These are phyloP conservation scores for Dentipellis fragilis DNA, from an alignment of 768 basidiomycete species.

Conservation along the genomic window DNA sequence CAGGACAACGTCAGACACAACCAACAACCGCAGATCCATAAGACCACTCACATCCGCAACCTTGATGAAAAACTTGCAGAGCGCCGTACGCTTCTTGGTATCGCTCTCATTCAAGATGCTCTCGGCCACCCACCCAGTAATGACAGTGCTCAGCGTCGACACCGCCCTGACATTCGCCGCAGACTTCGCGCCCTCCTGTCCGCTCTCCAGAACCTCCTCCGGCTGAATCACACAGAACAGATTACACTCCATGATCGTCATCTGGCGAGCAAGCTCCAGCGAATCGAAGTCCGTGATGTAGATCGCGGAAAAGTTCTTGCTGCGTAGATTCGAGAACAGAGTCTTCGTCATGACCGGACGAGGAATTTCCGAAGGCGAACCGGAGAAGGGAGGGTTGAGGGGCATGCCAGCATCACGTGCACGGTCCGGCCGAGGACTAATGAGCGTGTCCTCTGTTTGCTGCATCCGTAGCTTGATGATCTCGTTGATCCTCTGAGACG, in stretches of 20 bases:
- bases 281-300: slow-evolving; percentile 86
- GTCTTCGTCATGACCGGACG: slow-evolving; percentile 80
- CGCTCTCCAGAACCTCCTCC: slow-evolving; percentile 81
- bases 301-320: slow-evolving; percentile 52
- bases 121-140: slow-evolving; percentile 96
- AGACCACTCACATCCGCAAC: slow-evolving; percentile 66
- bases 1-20: slow-evolving; percentile 5
- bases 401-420: slow-evolving; percentile 69
- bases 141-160: slow-evolving; percentile 78
- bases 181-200: slow-evolving; percentile 55
- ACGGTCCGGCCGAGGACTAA: slow-evolving; percentile 53
- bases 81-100: slow-evolving; percentile 64
- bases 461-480: slow-evolving; percentile 46
- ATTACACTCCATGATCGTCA: slow-evolving; percentile 88
- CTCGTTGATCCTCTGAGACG: slow-evolving; percentile 66
- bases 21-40: neutral
- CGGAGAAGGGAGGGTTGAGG: slow-evolving; percentile 46
- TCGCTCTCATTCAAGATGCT: slow-evolving; percentile 87
- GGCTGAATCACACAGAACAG: slow-evolving; percentile 80
- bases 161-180: slow-evolving; percentile 74
- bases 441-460: slow-evolving; percentile 25
- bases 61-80: slow-evolving; percentile 92
- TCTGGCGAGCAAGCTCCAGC: slow-evolving; percentile 84
- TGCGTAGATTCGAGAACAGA: slow-evolving; percentile 56
- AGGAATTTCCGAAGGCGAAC: slow-evolving; percentile 58